These are phyloP conservation scores for Miamiensis avidus DNA, from an alignment of 169 alveolate genomes.

Conservation along the genomic window DNA sequence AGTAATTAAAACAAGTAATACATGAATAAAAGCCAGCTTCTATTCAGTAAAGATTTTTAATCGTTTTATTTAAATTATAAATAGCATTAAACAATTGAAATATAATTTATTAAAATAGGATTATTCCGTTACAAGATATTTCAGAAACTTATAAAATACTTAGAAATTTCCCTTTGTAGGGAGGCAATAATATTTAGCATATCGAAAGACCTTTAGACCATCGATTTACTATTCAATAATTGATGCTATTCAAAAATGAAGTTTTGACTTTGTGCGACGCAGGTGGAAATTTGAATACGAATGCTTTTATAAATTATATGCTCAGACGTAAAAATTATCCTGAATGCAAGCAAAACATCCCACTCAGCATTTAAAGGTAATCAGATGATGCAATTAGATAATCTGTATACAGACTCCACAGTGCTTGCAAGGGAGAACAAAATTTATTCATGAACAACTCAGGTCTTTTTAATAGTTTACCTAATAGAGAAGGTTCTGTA, in stretches of 20 bases:
- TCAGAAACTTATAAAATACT: background rate
- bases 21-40: conserved; percentile 9
- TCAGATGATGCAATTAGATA: background rate
- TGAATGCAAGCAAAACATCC: background rate
- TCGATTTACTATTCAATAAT: conserved; percentile 2
- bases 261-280: conserved; percentile 2
- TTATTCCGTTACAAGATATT: background rate
- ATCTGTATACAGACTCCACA: too few species aligned
- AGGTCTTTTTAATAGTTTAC: too few species aligned
- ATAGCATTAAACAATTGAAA: background rate
- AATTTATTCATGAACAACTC: too few species aligned
- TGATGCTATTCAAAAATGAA: conserved; percentile 2
- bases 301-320: background rate
- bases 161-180: background rate
- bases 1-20: background rate
- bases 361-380: background rate
- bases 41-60: conserved; percentile 5
- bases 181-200: background rate
- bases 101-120: background rate
- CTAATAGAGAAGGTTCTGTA: too few species aligned
- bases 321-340: conserved; percentile 13
- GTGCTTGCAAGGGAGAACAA: too few species aligned
- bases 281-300: background rate
- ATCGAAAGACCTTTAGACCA: background rate
- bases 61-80: background rate